These are phyloP conservation scores for Thraustotheca clavata DNA, from an alignment of 352 stramenopile genomes.

Conservation along the genomic window DNA sequence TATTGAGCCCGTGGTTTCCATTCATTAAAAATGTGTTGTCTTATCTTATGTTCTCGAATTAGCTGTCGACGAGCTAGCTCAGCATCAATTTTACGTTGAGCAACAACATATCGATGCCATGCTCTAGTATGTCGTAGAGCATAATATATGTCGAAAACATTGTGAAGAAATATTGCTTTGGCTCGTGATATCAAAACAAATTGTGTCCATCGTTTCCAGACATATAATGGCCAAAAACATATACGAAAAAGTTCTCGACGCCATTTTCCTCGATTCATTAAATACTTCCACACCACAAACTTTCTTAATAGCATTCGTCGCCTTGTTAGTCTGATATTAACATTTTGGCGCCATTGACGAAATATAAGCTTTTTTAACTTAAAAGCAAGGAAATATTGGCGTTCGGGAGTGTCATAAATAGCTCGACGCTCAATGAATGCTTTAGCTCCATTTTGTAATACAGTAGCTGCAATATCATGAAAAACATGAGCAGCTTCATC, in stretches of 20 bases:
- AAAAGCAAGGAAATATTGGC: constrained; percentile 50
- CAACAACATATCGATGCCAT: constrained; percentile 27
- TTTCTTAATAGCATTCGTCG: constrained; percentile 40
- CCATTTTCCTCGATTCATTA: constrained; percentile 36
- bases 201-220: constrained; percentile 68
- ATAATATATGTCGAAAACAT: constrained; percentile 47
- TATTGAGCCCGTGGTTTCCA: constrained; percentile 28
- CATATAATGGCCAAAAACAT: constrained; percentile 74
- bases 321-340: constrained; percentile 30
- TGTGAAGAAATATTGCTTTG: constrained; percentile 47
- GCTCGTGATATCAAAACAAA: constrained; percentile 52
- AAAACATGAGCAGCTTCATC: constrained; percentile 32
- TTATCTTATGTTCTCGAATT: neutral
- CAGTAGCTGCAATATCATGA: constrained; percentile 43
- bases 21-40: constrained; percentile 26
- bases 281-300: constrained; percentile 56
- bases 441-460: constrained; percentile 38
- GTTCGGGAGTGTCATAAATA: constrained; percentile 45
- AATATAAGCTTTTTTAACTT: constrained; percentile 48
- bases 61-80: constrained; percentile 27
- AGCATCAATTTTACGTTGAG: constrained; percentile 14
- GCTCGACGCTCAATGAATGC: constrained; percentile 33
- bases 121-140: constrained; percentile 48
- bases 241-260: constrained; percentile 48
- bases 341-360: constrained; percentile 39